These are phyloP conservation scores for Candida silvicultrix DNA, from an alignment of 805 yeast genomes.

Conservation along the genomic window DNA sequence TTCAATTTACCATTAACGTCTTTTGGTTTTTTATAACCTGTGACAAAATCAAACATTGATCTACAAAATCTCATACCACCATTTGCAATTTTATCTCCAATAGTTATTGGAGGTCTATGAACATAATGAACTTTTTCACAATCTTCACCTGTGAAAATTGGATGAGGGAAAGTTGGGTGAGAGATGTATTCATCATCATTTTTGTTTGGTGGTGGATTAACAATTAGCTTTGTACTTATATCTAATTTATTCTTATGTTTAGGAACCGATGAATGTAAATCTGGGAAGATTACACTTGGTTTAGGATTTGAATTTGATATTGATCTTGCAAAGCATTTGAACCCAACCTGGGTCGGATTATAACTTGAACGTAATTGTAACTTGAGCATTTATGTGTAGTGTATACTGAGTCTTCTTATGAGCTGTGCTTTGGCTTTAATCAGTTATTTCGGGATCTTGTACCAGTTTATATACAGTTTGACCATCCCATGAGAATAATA, in stretches of 20 bases:
- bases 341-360: neutral
- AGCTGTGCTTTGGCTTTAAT: too few relatives aligned
- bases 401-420: too few relatives aligned
- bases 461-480: too few relatives aligned
- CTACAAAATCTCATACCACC: constrained; percentile 39
- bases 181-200: constrained; percentile 10
- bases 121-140: constrained; percentile 38
- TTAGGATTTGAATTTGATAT: neutral
- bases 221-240: neutral
- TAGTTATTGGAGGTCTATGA: constrained; percentile 43
- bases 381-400: neutral
- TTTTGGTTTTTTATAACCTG: constrained; percentile 59
- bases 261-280: neutral
- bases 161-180: constrained; percentile 36
- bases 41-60: constrained; percentile 48
- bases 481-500: too few relatives aligned
- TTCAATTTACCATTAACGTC: constrained; percentile 27
- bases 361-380: neutral
- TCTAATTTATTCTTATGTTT: neutral
- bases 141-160: constrained; percentile 28
- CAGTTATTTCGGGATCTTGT: too few relatives aligned
- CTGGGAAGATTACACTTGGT: neutral
- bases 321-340: neutral
- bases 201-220: neutral
- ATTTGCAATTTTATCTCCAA: constrained; percentile 48